Conservation (phyloP, 805 yeast species). For the Clavispora vitiphila region DNA sequence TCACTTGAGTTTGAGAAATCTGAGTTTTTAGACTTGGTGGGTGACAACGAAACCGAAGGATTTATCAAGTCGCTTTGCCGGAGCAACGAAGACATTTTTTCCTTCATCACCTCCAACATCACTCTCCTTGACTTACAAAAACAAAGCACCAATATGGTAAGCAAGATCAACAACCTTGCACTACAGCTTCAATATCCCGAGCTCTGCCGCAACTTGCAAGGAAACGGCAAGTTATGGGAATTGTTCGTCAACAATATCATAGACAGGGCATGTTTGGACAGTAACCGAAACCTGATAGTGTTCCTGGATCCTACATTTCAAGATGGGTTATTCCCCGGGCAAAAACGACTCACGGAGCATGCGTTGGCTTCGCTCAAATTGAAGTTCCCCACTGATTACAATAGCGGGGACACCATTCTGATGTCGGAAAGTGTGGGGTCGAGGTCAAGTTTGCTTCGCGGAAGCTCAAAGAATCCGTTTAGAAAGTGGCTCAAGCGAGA, state of each 20-base stretch:
- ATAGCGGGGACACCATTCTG: conserved; percentile 6
- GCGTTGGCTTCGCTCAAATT: conserved; percentile 29
- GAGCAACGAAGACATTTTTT: conserved; percentile 25
- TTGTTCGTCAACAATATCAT: conserved; percentile 28
- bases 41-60: conserved; percentile 48
- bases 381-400: conserved; percentile 21
- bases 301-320: conserved; percentile 23
- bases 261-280: conserved; percentile 27
- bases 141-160: conserved; percentile 30
- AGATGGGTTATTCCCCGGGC: conserved; percentile 17
- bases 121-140: conserved; percentile 40
- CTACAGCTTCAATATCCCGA: conserved; percentile 28
- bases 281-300: conserved; percentile 26
- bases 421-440: conserved; percentile 19
- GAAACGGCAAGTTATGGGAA: conserved; percentile 28
- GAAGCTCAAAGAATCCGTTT: conserved; percentile 32
- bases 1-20: conserved; percentile 47
- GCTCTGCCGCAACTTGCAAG: conserved; percentile 23
- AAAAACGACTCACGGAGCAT: conserved; percentile 27
- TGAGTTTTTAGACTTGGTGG: conserved; percentile 36
- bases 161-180: conserved; percentile 27
- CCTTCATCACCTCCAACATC: conserved; percentile 39
- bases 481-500: conserved; percentile 34
- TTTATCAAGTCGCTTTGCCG: conserved; percentile 43
- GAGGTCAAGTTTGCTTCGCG: conserved; percentile 18